Conservation (phyloP, 1,284 basidiomycete genomes). For the Leccinum olivaceoglutinosum region DNA sequence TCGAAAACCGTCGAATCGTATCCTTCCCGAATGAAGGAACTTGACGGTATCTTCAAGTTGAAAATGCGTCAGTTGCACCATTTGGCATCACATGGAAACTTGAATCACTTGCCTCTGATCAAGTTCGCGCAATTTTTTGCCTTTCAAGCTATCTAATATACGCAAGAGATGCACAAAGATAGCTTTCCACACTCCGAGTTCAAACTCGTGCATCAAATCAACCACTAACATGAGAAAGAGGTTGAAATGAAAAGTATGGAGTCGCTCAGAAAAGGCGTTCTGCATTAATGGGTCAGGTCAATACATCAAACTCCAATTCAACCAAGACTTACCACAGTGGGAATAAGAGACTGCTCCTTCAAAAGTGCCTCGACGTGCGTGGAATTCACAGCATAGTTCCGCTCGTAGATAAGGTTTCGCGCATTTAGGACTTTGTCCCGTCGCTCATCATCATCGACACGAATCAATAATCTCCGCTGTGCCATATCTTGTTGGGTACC, state of each 20-base stretch:
- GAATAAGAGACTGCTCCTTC: slow-evolving; percentile 7
- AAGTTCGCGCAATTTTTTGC: too few relatives aligned
- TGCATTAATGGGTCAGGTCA: not conserved
- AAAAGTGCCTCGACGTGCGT: slow-evolving; percentile 8
- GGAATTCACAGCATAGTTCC: slow-evolving; percentile 10
- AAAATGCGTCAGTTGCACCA: too few relatives aligned
- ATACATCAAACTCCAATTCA: not conserved
- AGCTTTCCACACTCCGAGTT: too few relatives aligned
- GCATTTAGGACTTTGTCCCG: slow-evolving; percentile 5
- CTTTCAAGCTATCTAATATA: too few relatives aligned
- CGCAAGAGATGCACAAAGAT: too few relatives aligned
- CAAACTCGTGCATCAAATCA: too few relatives aligned
- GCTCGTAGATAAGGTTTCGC: slow-evolving; percentile 13
- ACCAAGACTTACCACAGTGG: not conserved
- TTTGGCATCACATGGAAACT: too few relatives aligned
- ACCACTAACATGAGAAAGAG: too few relatives aligned
- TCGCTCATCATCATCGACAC: slow-evolving; percentile 1
- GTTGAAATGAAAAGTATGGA: too few relatives aligned
- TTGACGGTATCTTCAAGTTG: too few relatives aligned
- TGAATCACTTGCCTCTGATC: too few relatives aligned
- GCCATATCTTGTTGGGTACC: not conserved
- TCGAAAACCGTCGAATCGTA: too few relatives aligned
- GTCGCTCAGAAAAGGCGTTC: not conserved
- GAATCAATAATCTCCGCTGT: not conserved
- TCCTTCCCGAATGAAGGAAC: slow-evolving; percentile 3